Percentiles rank a stretch among this genome's conserved stretches.
These are phyloP conservation scores for Mortierella hygrophila DNA, from an alignment of 192 early-diverging fungal species.

Conservation along the genomic window DNA sequence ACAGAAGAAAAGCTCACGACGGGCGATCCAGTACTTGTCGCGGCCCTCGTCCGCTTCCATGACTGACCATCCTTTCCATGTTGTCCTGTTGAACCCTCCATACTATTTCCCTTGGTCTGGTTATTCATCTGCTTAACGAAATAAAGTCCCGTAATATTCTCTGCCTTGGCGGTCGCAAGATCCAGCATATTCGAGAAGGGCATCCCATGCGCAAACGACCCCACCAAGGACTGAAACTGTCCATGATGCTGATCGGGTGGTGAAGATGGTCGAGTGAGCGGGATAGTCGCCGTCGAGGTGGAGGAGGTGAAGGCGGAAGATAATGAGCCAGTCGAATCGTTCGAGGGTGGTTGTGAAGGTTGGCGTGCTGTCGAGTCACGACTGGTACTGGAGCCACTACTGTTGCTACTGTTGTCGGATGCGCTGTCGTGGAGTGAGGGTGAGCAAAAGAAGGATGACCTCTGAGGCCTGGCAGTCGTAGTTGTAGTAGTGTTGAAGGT, in stretches of 20 bases:
- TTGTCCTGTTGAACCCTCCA: not conserved
- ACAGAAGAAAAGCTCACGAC: not conserved
- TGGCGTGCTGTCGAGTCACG: not conserved
- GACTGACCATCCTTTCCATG: not conserved
- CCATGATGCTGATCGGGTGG: not conserved
- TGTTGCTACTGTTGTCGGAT: not conserved
- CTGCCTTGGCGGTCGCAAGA: constrained; percentile 48
- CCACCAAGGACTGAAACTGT: not conserved
- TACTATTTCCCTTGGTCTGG: not conserved
- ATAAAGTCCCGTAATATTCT: constrained; percentile 50
- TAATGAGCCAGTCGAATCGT: constrained; percentile 4
- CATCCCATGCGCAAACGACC: constrained; percentile 4
- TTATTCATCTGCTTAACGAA: constrained; percentile 45
- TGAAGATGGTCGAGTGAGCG: constrained; percentile 18
- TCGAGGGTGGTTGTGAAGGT: not conserved
- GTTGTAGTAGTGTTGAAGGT: not conserved
- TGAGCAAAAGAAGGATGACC: constrained; percentile 24
- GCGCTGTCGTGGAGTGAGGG: constrained; percentile 15
- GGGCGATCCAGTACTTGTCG: not conserved
- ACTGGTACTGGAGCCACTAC: not conserved
- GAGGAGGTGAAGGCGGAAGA: constrained; percentile 20
- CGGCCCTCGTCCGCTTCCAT: not conserved
- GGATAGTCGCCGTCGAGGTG: constrained; percentile 17
- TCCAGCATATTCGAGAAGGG: constrained; percentile 44
- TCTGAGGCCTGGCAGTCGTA: not conserved